Evolutionary conservation across 2,329 filamentous ascomycete genomes (phyloP), one percentile per base, ranked within the genome.

Genomic region (Ceratocystiopsis minuta): DNA sequence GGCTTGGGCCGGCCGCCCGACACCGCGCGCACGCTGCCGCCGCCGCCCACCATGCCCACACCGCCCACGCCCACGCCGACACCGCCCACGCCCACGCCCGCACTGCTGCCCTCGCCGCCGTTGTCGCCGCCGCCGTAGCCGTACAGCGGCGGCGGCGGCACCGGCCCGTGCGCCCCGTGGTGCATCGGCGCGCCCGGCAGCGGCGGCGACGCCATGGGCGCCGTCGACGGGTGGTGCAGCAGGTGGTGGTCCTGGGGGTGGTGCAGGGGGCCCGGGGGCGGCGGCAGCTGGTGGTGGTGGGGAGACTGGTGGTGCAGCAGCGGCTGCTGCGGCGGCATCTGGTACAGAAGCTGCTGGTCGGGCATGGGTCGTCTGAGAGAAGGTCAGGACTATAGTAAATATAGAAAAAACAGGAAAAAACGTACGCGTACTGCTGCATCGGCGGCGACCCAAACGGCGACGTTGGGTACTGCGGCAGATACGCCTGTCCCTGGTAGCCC

Each of bases 1-100:
- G 87, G 86, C 62, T 93, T 93, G n/a, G 85, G 85, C 49, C 82
- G 72, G 20, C 20, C 20, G 51, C 75, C 78, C 57, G 81, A 79
- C 16, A 86, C 68, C 15, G 86, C 74, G 45, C 81, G 70, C 34
- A 83, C 75, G 31, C 3, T 4, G 4, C 31, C 60, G 47, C 62
- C 31, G 9, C 36, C 16, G 28, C 32, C 35, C 5, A 34, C 35
- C 10, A 16, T 12, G 15, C 39, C 44, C 5, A 37, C 41, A 14
- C 16, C 16, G 17, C 17, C 16, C 16, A 24, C 16, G 11, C 36
- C 36, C 5, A 12, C 36, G 15, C 16, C 6, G 13, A 41, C 20
- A 14, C 38, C 28, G 28, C 31, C 31, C 31, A 7, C 13, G 31
- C 11, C 31, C 31, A 32, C 13, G 11, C 11, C 31, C 31, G 11